Conservation (phyloP, 192 early-diverging fungal species). For the Pilaira anomala region DNA sequence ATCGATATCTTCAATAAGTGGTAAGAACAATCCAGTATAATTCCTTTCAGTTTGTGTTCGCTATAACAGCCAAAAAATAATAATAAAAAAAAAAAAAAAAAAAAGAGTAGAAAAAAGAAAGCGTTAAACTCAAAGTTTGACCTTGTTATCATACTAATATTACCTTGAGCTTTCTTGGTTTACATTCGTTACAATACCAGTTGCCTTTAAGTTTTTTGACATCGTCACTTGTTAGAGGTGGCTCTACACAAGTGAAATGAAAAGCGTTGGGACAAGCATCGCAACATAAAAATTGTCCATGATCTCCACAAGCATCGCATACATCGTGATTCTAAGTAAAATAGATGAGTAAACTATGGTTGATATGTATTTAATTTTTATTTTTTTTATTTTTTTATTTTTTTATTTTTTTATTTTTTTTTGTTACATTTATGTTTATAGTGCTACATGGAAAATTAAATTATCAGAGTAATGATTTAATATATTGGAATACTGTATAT, state of each 20-base stretch:
- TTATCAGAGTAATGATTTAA: no score
- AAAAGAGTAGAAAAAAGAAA: no score
- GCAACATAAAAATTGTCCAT: conserved; percentile 41
- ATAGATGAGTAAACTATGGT: neutral
- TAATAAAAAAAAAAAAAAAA: no score
- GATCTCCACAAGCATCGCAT: conserved; percentile 37
- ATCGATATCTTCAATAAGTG: conserved; percentile 40
- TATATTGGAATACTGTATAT: no score
- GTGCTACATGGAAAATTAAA: no score
- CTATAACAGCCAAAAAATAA: no score
- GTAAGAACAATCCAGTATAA: conserved; percentile 28
- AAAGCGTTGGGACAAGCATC: conserved; percentile 45
- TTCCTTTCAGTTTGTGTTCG: no score
- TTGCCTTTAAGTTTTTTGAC: conserved; percentile 32
- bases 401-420: no score
- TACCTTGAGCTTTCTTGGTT: conserved; percentile 12
- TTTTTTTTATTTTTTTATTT: no score
- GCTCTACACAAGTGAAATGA: conserved; percentile 43
- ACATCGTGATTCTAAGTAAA: conserved; percentile 36
- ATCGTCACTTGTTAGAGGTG: conserved; percentile 39
- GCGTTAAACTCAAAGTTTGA: no score
- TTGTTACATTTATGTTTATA: no score
- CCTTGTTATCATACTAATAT: neutral
- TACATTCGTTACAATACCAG: conserved; percentile 43
- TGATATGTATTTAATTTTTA: neutral